Evolutionary conservation across 352 stramenopile genomes (phyloP), one percentile per base, ranked within the genome.

Genomic region (Phytophthora pistaciae): DNA sequence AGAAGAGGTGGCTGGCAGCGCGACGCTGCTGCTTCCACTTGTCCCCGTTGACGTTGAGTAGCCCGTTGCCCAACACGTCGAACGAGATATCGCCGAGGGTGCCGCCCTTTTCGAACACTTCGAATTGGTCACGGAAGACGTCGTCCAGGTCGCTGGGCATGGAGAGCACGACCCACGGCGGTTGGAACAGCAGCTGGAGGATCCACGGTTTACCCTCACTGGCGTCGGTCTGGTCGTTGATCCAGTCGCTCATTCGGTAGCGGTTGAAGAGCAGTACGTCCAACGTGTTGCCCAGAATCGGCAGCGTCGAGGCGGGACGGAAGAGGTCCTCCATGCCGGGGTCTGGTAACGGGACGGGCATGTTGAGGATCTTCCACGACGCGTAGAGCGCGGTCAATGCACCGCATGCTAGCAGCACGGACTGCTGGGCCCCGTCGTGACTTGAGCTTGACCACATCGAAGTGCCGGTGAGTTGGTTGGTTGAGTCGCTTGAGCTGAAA

Each of bases 1-100:
- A 87, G 31, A 93, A 92, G 21, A 96, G 90, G 61, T 95, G 90
- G 55, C 84, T 92, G 60, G 85, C 84, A 13, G 64, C 81, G 56
- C 85, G 86, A 20, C 83, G 77, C 52, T 90, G 79, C 14, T 78
- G 25, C 11, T 73, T 66, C 83, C 83, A 90, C 20, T 57, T 54
- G 33, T 60, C 50, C 6, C 80, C 79, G 49, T 90, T 78, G 20
- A 62, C 59, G 6, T 60, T 68, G 50, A 89, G 75, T 29, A 91
- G 85, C 29, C 83, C 83, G 36, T 82, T 46, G 56, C 83, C 81
- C 6, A 91, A 60, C 21, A 90, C 66, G 57, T 85, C 69, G 21
- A 61, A 52, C 5, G 78, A 66, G 5, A 71, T 68, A 13, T 70
- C 56, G n/a, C 46, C 49, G 9, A 82, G 66, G 2, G 54, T 60